Base-by-base conservation (phyloP, 805 yeast species). In the Metschnikowia koreensis region DNA sequence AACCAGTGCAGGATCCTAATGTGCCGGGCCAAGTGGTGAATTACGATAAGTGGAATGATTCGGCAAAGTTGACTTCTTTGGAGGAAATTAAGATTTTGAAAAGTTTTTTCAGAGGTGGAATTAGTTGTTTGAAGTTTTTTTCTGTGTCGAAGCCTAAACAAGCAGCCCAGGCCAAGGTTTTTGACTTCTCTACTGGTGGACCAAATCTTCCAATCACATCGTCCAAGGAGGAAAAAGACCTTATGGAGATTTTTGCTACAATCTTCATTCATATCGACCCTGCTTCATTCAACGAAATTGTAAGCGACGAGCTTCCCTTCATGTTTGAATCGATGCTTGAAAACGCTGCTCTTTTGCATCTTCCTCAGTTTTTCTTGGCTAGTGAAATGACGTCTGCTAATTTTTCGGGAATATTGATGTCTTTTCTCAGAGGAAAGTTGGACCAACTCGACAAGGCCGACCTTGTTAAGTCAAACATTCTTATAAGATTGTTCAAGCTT, bases 331-430 rank as follows among this genome's bases (percentile, higher is more conserved):
- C 89, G 2, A 87, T 90, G 83, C 71, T 91, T 48, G 80, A 83
- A 22, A 94, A 93, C 66, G 87, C 96, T 1, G 92, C 97, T 0
- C 69, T 93, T 47, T 74, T 96, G 17, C 97, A 93, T 62, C 81
- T 94, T 51, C 97, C 97, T 0, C 98, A 96, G 68, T 89, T 91
- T 63, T 91, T 94, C 67, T 74, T 93, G 55, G 96, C 97, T 0
- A 90, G 90, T 61, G 99, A 94, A 65, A 81, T 89, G n/a, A 90
- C 97, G 0, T 88, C 97, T 0, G 89, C 97, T 15, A 91, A 91
- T 62, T 93, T 91, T 62, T 87, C 94, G 1, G 93, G 97, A 8
- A 80, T 91, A 1, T 71, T 94, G 61, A 80, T 94, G 28, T 79
- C 86, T 5, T 92, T 90, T 66, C 75, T 93, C 57, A 84, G 84